Base-by-base conservation (phyloP, 2,329 filamentous ascomycete genomes). In the Cryoendolithus antarcticus region DNA sequence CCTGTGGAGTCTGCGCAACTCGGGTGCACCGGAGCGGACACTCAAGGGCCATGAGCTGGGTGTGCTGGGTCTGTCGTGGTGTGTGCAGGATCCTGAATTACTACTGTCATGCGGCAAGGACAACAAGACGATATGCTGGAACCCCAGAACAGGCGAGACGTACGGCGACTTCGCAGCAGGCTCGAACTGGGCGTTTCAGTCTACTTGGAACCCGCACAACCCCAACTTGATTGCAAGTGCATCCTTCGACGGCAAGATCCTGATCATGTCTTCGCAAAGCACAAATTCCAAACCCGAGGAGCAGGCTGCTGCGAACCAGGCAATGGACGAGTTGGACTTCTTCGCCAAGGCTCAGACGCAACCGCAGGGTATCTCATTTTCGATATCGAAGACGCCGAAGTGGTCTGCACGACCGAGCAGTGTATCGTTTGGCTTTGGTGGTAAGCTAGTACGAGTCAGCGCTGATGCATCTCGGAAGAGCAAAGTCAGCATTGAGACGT, bases 161-260 rank as follows among this genome's bases (percentile, higher is more conserved):
- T 82, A 86, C 47, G 91, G 93, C 48, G 89, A 96, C 62, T 89
- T 96, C 56, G 88, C 89, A 4, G 86, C 95, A 53, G 88, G 93
- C 39, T 95, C 89, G n/a, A 98, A 96, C 62, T 98, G 91, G 89
- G 94, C 88, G 4, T 98, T 98, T 68, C 80, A 89, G 58, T 94
- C 91, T 4, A 76, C 81, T 45, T 96, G 93, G 73, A 88, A 94
- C 60, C 91, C 91, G 24, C 79, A 84, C 50, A 94, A 98, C 61
- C 89, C 91, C 8, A 84, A 80, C 56, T 70, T 98, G 42, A 85
- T 89, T 37, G 93, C 93, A n/a, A 96, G 91, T 11, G 91, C 93
- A 7, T 93, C 89, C 2, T 96, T 96, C 50, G 91, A 98, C 56
- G 91, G 93, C 52, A 95, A 93, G 64, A 94, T 98, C 46, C 80